Evolutionary conservation across 2,329 filamentous ascomycete genomes (phyloP).

Genomic region (Nannizziopsis arthrosporioides): DNA sequence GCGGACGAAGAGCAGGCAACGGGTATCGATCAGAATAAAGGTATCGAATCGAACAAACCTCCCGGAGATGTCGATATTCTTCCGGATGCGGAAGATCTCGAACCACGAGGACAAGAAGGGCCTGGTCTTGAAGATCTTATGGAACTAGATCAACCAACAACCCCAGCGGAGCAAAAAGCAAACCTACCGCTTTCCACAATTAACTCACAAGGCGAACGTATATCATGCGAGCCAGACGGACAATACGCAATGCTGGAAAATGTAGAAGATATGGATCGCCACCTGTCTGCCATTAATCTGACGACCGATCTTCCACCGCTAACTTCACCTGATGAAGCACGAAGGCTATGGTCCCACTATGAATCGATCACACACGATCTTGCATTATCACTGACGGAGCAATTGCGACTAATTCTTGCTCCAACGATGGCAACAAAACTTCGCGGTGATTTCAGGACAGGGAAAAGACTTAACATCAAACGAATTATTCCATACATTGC

Average conservation of each 20-base stretch:
- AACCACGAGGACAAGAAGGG: conserved; percentile 18
- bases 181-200: conserved; percentile 13
- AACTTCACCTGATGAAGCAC: conserved; percentile 46
- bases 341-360: conserved; percentile 72
- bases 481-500: conserved; percentile 99
- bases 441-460: conserved; percentile 89
- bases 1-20: conserved; percentile 78
- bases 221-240: conserved; percentile 22
- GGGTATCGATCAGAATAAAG: conserved; percentile 79
- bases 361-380: conserved; percentile 74
- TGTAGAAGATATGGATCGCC: conserved; percentile 39
- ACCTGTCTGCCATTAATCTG: conserved; percentile 62
- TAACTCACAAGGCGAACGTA: conserved; percentile 26
- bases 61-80: conserved; percentile 45
- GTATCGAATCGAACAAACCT: conserved; percentile 57
- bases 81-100: conserved; percentile 40
- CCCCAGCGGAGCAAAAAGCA: conserved; percentile 28
- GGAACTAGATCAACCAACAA: conserved; percentile 27
- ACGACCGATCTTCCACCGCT: conserved; percentile 37
- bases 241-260: conserved; percentile 36
- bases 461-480: conserved; percentile 97
- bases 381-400: conserved; percentile 80
- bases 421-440: conserved; percentile 94
- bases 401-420: conserved; percentile 86
- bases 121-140: conserved; percentile 38